Evolutionary conservation across 2,329 filamentous ascomycete species (phyloP).

Genomic region (Scedosporium minutisporum): DNA sequence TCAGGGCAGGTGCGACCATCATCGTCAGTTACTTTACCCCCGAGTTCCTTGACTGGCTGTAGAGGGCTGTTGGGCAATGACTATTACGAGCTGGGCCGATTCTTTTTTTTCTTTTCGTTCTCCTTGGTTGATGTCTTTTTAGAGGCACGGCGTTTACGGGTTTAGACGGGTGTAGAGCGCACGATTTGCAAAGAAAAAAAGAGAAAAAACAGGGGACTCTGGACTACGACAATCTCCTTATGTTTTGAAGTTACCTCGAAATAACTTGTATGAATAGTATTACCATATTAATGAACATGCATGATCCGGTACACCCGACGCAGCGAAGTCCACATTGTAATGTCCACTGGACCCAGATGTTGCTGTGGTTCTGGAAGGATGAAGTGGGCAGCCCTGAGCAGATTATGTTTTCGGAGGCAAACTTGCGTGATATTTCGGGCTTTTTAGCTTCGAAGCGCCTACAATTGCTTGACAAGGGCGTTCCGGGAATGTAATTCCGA

Average conservation of each 20-base stretch:
- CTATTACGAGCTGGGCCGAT: neutral
- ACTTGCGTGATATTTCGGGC: no score
- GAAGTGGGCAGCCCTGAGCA: no score
- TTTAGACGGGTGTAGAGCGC: neutral
- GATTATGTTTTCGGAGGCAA: no score
- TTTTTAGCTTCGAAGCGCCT: no score
- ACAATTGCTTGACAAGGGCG: no score
- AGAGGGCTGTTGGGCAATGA: neutral
- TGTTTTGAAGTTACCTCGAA: neutral
- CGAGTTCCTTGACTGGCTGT: slow-evolving; percentile 59
- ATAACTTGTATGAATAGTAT: neutral
- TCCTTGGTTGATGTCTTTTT: neutral
- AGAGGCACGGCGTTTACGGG: neutral
- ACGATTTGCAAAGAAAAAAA: neutral
- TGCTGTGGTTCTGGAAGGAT: no score
- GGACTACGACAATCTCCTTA: neutral
- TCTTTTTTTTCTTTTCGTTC: slow-evolving; percentile 1
- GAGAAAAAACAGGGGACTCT: neutral
- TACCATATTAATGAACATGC: neutral
- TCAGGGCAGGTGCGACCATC: slow-evolving; percentile 87
- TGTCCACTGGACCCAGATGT: no score
- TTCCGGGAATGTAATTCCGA: neutral
- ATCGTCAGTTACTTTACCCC: slow-evolving; percentile 92
- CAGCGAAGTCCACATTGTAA: no score
- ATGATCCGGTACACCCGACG: neutral